Evolutionary conservation across 805 yeast species (phyloP).

Genomic region (Lachancea sp.): DNA sequence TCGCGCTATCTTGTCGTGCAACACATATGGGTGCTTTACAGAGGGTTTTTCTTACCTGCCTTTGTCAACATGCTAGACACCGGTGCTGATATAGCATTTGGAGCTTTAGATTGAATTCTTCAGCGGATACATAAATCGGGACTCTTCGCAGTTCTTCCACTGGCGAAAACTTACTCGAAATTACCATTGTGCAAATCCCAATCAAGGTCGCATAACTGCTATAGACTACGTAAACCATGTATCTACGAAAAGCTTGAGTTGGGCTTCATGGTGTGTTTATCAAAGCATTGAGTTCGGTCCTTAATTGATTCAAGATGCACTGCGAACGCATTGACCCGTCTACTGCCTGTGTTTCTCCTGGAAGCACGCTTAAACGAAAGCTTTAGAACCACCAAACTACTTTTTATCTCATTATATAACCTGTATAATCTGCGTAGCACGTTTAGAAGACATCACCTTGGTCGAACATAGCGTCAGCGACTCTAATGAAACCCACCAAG

Average conservation of each 20-base stretch:
- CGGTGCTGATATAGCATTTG: slow-evolving; percentile 40
- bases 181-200: slow-evolving; percentile 6
- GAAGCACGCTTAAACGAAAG: no score
- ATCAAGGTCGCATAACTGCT: no score
- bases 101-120: slow-evolving; percentile 37
- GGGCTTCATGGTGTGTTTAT: no score
- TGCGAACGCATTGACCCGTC: no score
- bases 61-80: slow-evolving; percentile 35
- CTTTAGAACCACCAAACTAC: background rate
- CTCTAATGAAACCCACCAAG: slow-evolving; percentile 98
- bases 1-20: slow-evolving; percentile 39
- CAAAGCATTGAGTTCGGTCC: no score
- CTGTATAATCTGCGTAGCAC: background rate
- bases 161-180: slow-evolving; percentile 12
- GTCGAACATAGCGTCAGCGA: slow-evolving; percentile 96
- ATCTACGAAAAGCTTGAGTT: no score
- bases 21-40: slow-evolving; percentile 33
- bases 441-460: slow-evolving; percentile 67
- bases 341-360: no score
- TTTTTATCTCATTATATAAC: slow-evolving; percentile 6
- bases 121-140: slow-evolving; percentile 34
- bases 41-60: slow-evolving; percentile 26
- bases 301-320: no score
- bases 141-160: no score
- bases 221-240: no score